phyloP scores from a whole-genome alignment of 148 eudicot species.

The Suaeda aralocaspica region DNA sequence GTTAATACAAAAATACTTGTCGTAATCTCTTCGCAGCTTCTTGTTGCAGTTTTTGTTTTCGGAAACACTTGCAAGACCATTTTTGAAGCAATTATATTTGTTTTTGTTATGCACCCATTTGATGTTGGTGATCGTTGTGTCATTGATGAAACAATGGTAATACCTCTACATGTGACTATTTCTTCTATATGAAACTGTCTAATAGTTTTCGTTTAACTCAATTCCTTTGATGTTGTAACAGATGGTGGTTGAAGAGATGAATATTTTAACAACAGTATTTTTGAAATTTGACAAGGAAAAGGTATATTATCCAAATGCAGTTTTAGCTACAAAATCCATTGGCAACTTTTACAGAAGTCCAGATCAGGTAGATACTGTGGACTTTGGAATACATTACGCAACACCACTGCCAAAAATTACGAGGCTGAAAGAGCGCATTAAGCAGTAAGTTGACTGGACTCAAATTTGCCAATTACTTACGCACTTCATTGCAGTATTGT shows the following conservation, averaged over 20 bases:
- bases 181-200: background rate
- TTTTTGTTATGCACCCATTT: conserved; percentile 78
- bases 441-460: conserved; percentile 36
- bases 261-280: conserved; percentile 60
- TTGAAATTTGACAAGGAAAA: conserved; percentile 56
- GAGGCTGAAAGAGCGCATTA: conserved; percentile 47
- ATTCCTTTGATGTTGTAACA: conserved; percentile 21
- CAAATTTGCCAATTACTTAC: too few species aligned
- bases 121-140: conserved; percentile 79
- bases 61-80: conserved; percentile 79
- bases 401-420: conserved; percentile 54
- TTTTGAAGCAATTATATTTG: conserved; percentile 74
- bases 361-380: conserved; percentile 55
- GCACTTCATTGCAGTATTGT: too few species aligned
- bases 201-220: background rate
- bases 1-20: conserved; percentile 53
- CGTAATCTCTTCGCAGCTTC: conserved; percentile 65
- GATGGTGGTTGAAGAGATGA: conserved; percentile 81
- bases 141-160: conserved; percentile 59
- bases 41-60: conserved; percentile 65
- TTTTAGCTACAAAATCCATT: conserved; percentile 56
- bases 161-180: background rate
- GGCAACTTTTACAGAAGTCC: conserved; percentile 74
- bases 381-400: conserved; percentile 53
- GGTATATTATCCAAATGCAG: conserved; percentile 58